Evolutionary conservation across 495 filamentous ascomycete species (phyloP), one percentile per base, ranked within the genome.

Genomic region (Hypoxylon crocopeplum): DNA sequence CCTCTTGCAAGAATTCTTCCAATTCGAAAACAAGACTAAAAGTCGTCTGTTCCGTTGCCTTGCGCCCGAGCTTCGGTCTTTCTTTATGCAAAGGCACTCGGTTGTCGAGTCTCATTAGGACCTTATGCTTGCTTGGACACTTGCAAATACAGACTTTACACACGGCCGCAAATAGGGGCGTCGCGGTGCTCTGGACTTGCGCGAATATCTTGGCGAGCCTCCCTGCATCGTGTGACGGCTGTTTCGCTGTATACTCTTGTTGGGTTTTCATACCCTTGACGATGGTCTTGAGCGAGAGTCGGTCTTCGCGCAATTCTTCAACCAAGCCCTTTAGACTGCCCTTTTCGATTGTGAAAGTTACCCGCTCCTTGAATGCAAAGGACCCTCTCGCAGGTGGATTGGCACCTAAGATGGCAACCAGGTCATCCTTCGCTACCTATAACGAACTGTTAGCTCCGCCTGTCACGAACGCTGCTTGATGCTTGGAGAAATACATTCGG

Each of bases 271-370:
- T n/a, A n/a, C n/a, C n/a, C n/a, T n/a, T n/a, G n/a, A n/a, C n/a
- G n/a, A n/a, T n/a, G n/a, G n/a, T n/a, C n/a, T n/a, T n/a, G n/a
- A n/a, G n/a, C n/a, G n/a, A n/a, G n/a, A n/a, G n/a, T n/a, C 38
- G 13, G 22, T 13, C 22, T 11, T 22, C 22, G 19, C 24, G 21
- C 16, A 44, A n/a, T 7, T 44, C 22, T 22, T 44, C 24, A 7
- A 29, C 22, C 17, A 44, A 12, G n/a, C 24, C 21, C 27, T 45
- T 56, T 21, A 62, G 38, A 8, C 24, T 56, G 3, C 16, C 37
- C 19, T 53, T 45, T 56, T 40, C n/a, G 15, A 51, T 42, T 13
- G 41, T 42, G 16, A 39, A 62, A 11, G 27, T 41, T 1, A 56
- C 11, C 21, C 51, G 30, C 24, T 56, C 45, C 19, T 37, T 10